phyloP scores from a whole-genome alignment of 2,329 filamentous ascomycete genomes.

The Tolypocladium tundrense region DNA sequence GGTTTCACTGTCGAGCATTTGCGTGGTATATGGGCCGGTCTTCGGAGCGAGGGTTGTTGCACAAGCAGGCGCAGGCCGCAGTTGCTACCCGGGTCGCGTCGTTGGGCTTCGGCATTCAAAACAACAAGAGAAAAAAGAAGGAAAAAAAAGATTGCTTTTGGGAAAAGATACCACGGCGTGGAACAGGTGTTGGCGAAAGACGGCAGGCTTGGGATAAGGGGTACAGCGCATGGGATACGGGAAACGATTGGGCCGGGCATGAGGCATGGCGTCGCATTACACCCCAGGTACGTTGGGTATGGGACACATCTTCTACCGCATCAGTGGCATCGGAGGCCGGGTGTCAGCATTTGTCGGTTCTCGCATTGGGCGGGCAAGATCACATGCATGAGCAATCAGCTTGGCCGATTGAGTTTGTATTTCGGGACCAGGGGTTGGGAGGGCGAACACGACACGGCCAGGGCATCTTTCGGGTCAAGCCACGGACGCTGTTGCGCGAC shows the following conservation, averaged over 20 bases:
- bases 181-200: slow-evolving; percentile 2
- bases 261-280: slow-evolving; percentile 3
- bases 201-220: slow-evolving; percentile 1
- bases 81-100: not conserved
- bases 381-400: slow-evolving; percentile 3
- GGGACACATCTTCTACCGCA: slow-evolving; percentile 4
- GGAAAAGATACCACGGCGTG: not conserved
- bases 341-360: slow-evolving; percentile 4
- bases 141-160: too few relatives aligned
- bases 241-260: slow-evolving; percentile 2
- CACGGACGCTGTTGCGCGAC: not conserved
- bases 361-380: slow-evolving; percentile 3
- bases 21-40: not conserved
- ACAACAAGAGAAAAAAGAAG: not conserved
- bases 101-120: not conserved
- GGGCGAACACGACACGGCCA: slow-evolving; percentile 2
- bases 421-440: slow-evolving; percentile 3
- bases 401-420: slow-evolving; percentile 3
- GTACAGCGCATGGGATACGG: slow-evolving; percentile 3
- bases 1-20: not conserved
- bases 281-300: slow-evolving; percentile 1
- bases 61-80: not conserved
- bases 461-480: not conserved
- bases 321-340: slow-evolving; percentile 1
- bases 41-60: not conserved